Percentiles rank a stretch among this genome's conserved stretches.
Evolutionary conservation across 148 eudicot species (phyloP).

Genomic region (Hydrangea macrophylla): DNA sequence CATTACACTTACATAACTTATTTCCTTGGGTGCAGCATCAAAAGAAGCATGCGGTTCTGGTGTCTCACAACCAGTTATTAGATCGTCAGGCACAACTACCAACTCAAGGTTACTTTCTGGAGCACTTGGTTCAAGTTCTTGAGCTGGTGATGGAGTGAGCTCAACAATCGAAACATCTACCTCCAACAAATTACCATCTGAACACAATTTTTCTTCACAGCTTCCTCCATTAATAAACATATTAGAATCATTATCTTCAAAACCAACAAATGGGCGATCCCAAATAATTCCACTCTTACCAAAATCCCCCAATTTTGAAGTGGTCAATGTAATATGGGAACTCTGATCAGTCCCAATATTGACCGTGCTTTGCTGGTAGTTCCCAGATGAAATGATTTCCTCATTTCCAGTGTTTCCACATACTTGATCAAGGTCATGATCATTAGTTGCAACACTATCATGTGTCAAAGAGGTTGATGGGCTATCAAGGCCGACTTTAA

Average conservation of each 20-base stretch:
- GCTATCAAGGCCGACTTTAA: conserved; percentile 4
- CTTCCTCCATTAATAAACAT: conserved; percentile 18
- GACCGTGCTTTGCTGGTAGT: conserved; percentile 10
- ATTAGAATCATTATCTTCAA: conserved; percentile 7
- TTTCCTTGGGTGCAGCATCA: conserved; percentile 19
- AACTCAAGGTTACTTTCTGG: conserved; percentile 19
- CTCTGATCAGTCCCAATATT: conserved; percentile 10
- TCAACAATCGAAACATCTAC: no score
- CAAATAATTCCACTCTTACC: conserved; percentile 14
- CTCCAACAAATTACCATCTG: no score
- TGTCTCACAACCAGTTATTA: conserved; percentile 19
- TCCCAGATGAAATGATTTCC: not conserved
- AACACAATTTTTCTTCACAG: no score
- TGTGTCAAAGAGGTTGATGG: conserved; percentile 8
- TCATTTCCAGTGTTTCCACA: conserved; percentile 3
- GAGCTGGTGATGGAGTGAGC: conserved; percentile 7
- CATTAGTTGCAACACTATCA: conserved; percentile 11
- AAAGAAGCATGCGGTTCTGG: conserved; percentile 17
- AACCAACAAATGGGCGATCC: not conserved
- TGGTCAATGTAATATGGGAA: conserved; percentile 12
- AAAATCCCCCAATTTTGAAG: no score
- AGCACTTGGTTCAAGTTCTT: conserved; percentile 13
- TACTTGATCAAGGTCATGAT: not conserved
- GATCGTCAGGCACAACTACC: conserved; percentile 18
- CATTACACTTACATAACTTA: conserved; percentile 22